Conservation (phyloP, 2,329 filamentous ascomycete species). For the Talaromyces amestolkiae region DNA sequence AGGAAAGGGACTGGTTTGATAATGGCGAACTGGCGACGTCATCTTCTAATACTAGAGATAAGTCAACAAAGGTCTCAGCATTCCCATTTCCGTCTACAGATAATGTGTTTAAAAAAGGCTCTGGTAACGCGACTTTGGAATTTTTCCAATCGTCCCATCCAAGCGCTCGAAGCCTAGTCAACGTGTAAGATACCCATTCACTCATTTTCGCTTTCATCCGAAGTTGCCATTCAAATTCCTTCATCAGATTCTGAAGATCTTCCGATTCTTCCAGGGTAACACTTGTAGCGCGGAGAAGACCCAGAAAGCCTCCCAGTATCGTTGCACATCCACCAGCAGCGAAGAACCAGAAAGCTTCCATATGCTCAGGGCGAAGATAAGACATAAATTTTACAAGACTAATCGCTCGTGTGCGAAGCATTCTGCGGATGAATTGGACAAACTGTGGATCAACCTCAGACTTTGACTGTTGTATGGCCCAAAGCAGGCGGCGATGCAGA, state of each 20-base stretch:
- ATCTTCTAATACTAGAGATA: not conserved
- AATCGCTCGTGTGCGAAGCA: slow-evolving; percentile 11
- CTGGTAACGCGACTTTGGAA: not conserved
- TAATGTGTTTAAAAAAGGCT: not conserved
- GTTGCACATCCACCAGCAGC: slow-evolving; percentile 16
- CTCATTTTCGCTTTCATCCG: slow-evolving; percentile 18
- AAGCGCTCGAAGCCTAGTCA: slow-evolving; percentile 16
- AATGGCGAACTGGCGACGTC: not conserved
- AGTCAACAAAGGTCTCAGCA: not conserved
- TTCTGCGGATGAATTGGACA: slow-evolving; percentile 12
- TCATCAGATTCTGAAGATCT: slow-evolving; percentile 15
- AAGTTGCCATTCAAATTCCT: slow-evolving; percentile 17
- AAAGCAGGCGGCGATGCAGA: slow-evolving; percentile 15
- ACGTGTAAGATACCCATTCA: slow-evolving; percentile 16
- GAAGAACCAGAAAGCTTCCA: slow-evolving; percentile 19
- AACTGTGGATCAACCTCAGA: not conserved
- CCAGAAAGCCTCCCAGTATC: slow-evolving; percentile 11
- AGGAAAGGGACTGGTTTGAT: not conserved
- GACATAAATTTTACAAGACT: slow-evolving; percentile 15
- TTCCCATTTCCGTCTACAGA: not conserved
- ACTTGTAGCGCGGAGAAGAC: slow-evolving; percentile 16
- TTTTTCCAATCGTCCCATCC: slow-evolving; percentile 17
- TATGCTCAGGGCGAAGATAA: slow-evolving; percentile 17
- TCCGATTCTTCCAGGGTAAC: slow-evolving; percentile 11
- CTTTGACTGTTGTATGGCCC: slow-evolving; percentile 10